Evolutionary conservation across 2,329 filamentous ascomycete genomes (phyloP).

Genomic region (Coniochaeta hoffmannii): DNA sequence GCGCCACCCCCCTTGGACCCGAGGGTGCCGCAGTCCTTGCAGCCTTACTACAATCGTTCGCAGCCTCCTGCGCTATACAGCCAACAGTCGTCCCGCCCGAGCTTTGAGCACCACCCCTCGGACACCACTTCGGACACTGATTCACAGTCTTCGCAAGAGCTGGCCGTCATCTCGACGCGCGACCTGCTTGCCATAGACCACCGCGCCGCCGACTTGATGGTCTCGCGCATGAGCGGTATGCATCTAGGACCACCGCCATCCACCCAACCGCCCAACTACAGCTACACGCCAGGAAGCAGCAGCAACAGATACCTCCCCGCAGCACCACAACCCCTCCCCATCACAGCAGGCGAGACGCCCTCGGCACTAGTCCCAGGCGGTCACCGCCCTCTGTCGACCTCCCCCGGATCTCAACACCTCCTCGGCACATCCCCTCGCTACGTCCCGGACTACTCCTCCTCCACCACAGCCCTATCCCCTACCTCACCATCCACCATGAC

Average conservation of each 20-base stretch:
- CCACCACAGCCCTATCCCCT: conserved; percentile 6
- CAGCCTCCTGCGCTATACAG: conserved; percentile 8
- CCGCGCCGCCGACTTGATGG: conserved; percentile 28
- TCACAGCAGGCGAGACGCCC: conserved; percentile 9
- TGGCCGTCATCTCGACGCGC: conserved; percentile 45
- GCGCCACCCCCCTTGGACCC: conserved; percentile 20
- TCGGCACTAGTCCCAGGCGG: conserved; percentile 9
- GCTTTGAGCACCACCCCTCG: conserved; percentile 25
- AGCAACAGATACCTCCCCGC: conserved; percentile 28
- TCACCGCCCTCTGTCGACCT: conserved; percentile 23
- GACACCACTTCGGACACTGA: conserved; percentile 27
- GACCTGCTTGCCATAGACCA: conserved; percentile 43
- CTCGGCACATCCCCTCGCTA: conserved; percentile 32
- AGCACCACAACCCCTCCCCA: conserved; percentile 23
- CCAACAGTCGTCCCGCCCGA: conserved; percentile 5
- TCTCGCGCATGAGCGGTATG: conserved; percentile 31
- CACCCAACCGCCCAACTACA: conserved; percentile 23
- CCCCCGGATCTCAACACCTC: conserved; percentile 19
- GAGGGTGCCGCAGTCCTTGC: conserved; percentile 9
- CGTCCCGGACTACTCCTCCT: conserved; percentile 19
- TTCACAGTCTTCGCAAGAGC: conserved; percentile 21
- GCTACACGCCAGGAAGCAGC: conserved; percentile 25
- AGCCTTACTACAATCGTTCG: conserved; percentile 9
- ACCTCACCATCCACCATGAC: conserved; percentile 11
- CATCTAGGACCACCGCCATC: conserved; percentile 28